phyloP scores from a whole-genome alignment of 768 basidiomycete species.

The Chalciporus sphaerocephalus region DNA sequence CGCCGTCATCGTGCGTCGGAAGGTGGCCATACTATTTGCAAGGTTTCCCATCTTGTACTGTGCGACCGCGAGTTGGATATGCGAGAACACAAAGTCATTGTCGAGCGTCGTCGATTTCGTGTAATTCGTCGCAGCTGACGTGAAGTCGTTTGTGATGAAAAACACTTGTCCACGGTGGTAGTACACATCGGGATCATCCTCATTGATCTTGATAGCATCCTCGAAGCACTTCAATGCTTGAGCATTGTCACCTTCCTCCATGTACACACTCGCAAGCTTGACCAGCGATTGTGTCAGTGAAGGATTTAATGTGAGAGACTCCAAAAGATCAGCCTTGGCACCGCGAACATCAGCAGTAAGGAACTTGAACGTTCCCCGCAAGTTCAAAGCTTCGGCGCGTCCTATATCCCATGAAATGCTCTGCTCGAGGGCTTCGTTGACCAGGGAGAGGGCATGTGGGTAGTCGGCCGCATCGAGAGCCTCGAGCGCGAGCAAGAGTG shows the following conservation, averaged over 20 bases:
- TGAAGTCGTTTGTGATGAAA: slow-evolving; percentile 92
- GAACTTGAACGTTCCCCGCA: slow-evolving; percentile 98
- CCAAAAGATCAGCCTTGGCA: slow-evolving; percentile 79
- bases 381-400: slow-evolving; percentile 84
- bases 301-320: slow-evolving; percentile 64
- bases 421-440: slow-evolving; percentile 84
- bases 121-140: slow-evolving; percentile 86
- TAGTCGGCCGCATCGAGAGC: slow-evolving; percentile 87
- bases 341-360: slow-evolving; percentile 77
- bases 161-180: slow-evolving; percentile 98
- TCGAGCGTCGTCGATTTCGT: slow-evolving; percentile 86
- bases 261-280: slow-evolving; percentile 94
- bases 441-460: slow-evolving; percentile 68
- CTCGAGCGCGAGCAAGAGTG: slow-evolving; percentile 72
- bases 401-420: slow-evolving; percentile 72
- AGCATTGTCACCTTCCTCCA: slow-evolving; percentile 85
- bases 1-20: slow-evolving; percentile 75
- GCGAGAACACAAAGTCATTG: slow-evolving; percentile 87
- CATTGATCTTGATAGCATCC: slow-evolving; percentile 75
- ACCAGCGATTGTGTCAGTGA: slow-evolving; percentile 84
- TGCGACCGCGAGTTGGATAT: slow-evolving; percentile 95
- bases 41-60: slow-evolving; percentile 86
- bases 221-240: slow-evolving; percentile 91
- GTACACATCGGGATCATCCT: slow-evolving; percentile 90
- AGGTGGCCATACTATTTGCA: slow-evolving; percentile 83